Percentiles rank a stretch among this genome's conserved stretches.
Evolutionary conservation across 768 basidiomycete genomes (phyloP).

Genomic region (Dacryopinax primogenitus): DNA sequence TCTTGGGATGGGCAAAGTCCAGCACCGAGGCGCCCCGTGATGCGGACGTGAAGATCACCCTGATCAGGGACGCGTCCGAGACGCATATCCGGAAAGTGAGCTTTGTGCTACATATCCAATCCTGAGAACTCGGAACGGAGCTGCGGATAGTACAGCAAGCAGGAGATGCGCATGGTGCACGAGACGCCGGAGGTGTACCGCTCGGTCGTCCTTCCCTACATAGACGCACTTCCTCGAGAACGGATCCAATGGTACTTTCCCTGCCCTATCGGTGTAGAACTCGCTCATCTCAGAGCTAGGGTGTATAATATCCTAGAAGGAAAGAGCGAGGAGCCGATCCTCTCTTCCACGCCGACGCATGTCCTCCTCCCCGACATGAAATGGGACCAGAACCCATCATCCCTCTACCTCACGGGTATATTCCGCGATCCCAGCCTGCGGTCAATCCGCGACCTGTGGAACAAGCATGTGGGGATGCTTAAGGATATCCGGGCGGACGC

Average conservation of each 20-base stretch:
- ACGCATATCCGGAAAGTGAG: conserved; percentile 72
- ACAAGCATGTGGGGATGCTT: conserved; percentile 52
- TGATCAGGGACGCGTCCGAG: conserved; percentile 81
- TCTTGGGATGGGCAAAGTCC: conserved; percentile 54
- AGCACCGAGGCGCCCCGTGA: conserved; percentile 21
- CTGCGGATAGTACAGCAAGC: conserved; percentile 53
- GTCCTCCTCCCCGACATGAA: conserved; percentile 91
- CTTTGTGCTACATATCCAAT: background rate
- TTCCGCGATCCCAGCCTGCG: conserved; percentile 47
- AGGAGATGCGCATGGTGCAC: conserved; percentile 54
- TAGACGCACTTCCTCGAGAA: conserved; percentile 55
- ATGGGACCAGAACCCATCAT: conserved; percentile 74
- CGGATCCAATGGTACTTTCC: conserved; percentile 64
- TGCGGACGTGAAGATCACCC: conserved; percentile 68
- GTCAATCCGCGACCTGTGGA: conserved; percentile 63
- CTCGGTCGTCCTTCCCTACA: conserved; percentile 62
- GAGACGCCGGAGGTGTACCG: conserved; percentile 76
- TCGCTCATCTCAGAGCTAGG: conserved; percentile 38
- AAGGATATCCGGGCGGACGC: conserved; percentile 49
- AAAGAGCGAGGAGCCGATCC: conserved; percentile 57
- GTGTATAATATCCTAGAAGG: conserved; percentile 74
- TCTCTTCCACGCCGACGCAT: conserved; percentile 47
- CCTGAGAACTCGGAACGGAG: background rate
- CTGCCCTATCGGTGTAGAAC: background rate
- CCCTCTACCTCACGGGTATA: conserved; percentile 79